Evolutionary conservation across 495 filamentous ascomycete species (phyloP), one percentile per base, ranked within the genome.

Genomic region (Aspergillus bridgeri): DNA sequence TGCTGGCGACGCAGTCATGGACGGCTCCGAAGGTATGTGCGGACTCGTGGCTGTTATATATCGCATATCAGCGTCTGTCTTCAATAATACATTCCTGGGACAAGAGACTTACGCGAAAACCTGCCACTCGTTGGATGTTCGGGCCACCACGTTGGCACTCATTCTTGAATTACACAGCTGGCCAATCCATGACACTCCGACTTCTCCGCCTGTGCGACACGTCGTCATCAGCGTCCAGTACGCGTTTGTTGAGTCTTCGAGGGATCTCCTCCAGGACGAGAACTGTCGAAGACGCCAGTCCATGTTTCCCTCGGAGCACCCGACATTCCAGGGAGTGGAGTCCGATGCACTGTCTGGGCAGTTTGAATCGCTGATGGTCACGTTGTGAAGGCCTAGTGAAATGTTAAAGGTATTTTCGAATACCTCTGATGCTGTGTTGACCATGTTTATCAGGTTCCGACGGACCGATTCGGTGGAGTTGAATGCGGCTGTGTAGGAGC

Each of bases 1-100:
- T 82, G 7, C 65, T 53, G 0, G 73, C 63, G 2, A 78, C 84
- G 73, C 92, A 97, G 72, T 97, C 92, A 67, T 97, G 92, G 45
- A 95, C 88, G 13, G 92, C 92, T 47, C 92, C 92, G 69, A 95
- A 95, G 0, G 88, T 96, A 64, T 97, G 92, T 6, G 89, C 92
- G 8, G 89, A 86, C 68, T 97, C 92, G 64, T 97, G 92, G 19
- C 68, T 71, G 11, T 18, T 7, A 18, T 19, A 42, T 11, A 27
- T 6, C 7, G 0, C 7, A 23, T 50, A 4, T n/a, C 8, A n/a
- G 20, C 21, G 23, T 50, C 20, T 50, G 1, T 7, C 19, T 42
- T 23, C 20, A 38, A 2, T 18, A 18, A 24, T 23, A 43, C 24
- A n/a, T n/a, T n/a, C n/a, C n/a, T n/a, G 13, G 21, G 50, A 18